Evolutionary conservation across 495 filamentous ascomycete genomes (phyloP), one percentile per base, ranked within the genome.

Genomic region (Hypoxylon lienhwacheense): DNA sequence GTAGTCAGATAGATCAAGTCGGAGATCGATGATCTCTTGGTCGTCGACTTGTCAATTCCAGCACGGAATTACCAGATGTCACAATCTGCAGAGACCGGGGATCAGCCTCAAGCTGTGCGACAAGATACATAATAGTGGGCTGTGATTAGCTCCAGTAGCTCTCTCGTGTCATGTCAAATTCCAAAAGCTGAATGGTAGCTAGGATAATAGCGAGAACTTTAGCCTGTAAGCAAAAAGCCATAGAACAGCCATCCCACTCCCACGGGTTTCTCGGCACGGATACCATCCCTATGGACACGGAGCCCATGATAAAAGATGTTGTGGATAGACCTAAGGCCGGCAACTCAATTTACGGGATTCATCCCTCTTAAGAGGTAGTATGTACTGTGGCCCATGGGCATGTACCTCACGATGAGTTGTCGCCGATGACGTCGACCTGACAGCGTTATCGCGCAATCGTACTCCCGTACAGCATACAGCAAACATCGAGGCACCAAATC

Each of bases 201-300:
- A 48, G 45, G 32, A 25, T 28, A 25, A 44, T 24, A 33, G 35
- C 22, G 31, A 41, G 32, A 22, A 41, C 39, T 35, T 39, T 22
- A 19, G 14, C 19, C 5, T 21, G 12, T 12, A 41, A 22, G 25
- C 15, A 8, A 22, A 51, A 53, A 35, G 6, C 22, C 34, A 14
- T 34, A 49, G 50, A 31, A 11, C 32, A 46, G 28, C 56, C 39
- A 60, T 51, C 40, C 51, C 57, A 22, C 36, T 37, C 51, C 51
- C 57, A 22, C 41, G 57, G 57, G 35, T 55, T 25, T 51, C 51
- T 55, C 51, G 51, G 51, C 57, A 29, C 45, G 46, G 51, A 33
- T 61, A 44, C 41, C 46, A 39, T 42, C 28, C 49, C 54, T 47
- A 32, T 32, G 25, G 33, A 35, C 17, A 45, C 56, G 43, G 43